These are phyloP conservation scores for Carex arenaria DNA, from an alignment of 202 grass and related monocot genomes.

Conservation along the genomic window DNA sequence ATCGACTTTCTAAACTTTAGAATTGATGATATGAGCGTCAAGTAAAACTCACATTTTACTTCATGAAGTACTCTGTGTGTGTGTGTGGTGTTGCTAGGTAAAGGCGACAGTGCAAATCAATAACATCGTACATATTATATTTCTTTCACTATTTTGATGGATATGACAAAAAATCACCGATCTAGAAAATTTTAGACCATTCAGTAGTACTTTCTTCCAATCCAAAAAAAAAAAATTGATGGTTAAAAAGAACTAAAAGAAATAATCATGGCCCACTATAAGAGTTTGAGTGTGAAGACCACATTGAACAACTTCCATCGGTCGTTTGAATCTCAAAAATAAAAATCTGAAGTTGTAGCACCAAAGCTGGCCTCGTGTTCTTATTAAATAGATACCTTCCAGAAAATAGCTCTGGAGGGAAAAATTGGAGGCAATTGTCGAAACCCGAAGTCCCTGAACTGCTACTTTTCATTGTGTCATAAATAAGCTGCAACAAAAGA, in stretches of 20 bases:
- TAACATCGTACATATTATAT: neutral
- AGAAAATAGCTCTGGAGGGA: conserved; percentile 83
- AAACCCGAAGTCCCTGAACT: conserved; percentile 72
- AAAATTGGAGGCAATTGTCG: conserved; percentile 74
- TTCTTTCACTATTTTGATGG: neutral
- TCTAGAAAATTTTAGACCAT: neutral
- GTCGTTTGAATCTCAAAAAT: neutral
- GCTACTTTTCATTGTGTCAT: conserved; percentile 77
- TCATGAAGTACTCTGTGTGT: too few relatives aligned
- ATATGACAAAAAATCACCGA: neutral
- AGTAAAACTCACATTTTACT: too few relatives aligned
- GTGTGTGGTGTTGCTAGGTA: neutral
- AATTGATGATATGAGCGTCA: too few relatives aligned
- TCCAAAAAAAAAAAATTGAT: neutral
- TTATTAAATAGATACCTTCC: conserved; percentile 54
- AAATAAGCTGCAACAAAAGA: conserved; percentile 66
- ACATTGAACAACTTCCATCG: neutral
- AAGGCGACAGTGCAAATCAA: neutral
- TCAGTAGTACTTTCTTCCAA: neutral
- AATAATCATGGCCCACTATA: neutral
- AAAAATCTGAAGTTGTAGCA: neutral
- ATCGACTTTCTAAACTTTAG: too few relatives aligned
- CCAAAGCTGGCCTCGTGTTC: neutral
- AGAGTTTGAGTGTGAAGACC: neutral
- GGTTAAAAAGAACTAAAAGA: neutral